phyloP scores from a whole-genome alignment of 805 yeast species.

The Saturnispora silvae region DNA sequence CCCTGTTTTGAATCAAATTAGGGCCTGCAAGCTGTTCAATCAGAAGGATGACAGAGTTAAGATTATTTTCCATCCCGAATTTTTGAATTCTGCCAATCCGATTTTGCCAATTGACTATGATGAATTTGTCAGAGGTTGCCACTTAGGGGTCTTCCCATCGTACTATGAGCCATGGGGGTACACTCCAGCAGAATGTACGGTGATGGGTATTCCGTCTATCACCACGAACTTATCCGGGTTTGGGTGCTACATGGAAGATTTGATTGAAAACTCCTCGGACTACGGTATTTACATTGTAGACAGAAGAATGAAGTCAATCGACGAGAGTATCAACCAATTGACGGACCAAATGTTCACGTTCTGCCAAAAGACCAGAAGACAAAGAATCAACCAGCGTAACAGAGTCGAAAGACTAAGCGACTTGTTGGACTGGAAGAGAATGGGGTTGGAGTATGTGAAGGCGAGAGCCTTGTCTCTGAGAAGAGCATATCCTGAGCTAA shows the following conservation, averaged over 20 bases:
- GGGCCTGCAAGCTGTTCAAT: slow-evolving; percentile 86
- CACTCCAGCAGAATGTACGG: slow-evolving; percentile 98
- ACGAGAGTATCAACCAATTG: slow-evolving; percentile 86
- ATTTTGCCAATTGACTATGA: slow-evolving; percentile 89
- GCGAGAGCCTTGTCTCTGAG: slow-evolving; percentile 87
- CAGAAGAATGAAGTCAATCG: slow-evolving; percentile 83
- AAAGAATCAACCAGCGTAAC: slow-evolving; percentile 94
- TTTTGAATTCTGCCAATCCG: slow-evolving; percentile 89
- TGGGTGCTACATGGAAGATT: slow-evolving; percentile 97
- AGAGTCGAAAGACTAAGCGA: slow-evolving; percentile 92
- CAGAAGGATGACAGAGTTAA: slow-evolving; percentile 85
- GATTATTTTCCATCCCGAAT: slow-evolving; percentile 95
- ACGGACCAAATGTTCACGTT: slow-evolving; percentile 85
- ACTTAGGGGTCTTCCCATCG: slow-evolving; percentile 95
- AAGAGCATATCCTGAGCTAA: slow-evolving; percentile 87
- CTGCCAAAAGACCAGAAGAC: slow-evolving; percentile 83
- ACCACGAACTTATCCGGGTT: slow-evolving; percentile 94
- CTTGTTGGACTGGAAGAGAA: slow-evolving; percentile 91
- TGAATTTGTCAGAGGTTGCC: slow-evolving; percentile 96
- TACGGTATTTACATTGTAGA: slow-evolving; percentile 97
- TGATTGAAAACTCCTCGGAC: slow-evolving; percentile 87
- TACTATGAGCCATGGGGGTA: slow-evolving; percentile 99
- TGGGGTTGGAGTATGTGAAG: slow-evolving; percentile 94
- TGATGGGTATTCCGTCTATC: slow-evolving; percentile 97
- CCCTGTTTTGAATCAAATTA: slow-evolving; percentile 83